Evolutionary conservation across 495 filamentous ascomycete genomes (phyloP).

Genomic region (Penicillium longicatenatum): DNA sequence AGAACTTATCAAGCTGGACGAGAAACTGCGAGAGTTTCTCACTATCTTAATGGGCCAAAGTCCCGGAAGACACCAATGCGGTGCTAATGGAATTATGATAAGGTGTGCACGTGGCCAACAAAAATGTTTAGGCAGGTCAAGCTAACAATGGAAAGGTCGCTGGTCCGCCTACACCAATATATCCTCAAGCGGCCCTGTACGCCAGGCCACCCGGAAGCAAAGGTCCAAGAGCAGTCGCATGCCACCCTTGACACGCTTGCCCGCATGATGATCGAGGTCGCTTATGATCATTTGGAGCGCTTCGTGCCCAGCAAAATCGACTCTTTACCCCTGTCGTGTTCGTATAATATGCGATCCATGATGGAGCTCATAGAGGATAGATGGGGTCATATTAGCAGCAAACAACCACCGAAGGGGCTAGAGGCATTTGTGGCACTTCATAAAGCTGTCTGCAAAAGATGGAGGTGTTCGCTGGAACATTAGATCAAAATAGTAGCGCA

Average conservation of each 20-base stretch:
- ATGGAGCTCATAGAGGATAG: slow-evolving; percentile 4
- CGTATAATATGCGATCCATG: slow-evolving; percentile 12
- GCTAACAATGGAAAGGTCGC: background rate
- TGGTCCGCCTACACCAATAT: slow-evolving; percentile 6
- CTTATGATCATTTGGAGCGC: slow-evolving; percentile 2
- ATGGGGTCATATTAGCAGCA: background rate
- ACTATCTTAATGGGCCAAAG: slow-evolving; percentile 4
- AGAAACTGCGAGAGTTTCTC: background rate
- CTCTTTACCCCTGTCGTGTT: slow-evolving; percentile 2
- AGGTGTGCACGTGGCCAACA: background rate
- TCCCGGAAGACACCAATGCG: slow-evolving; percentile 1
- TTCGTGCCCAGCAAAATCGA: slow-evolving; percentile 2
- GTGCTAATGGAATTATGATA: slow-evolving; percentile 7
- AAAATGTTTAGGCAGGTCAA: background rate
- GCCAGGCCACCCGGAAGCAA: background rate
- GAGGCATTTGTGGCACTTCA: slow-evolving; percentile 3
- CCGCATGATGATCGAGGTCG: slow-evolving; percentile 9
- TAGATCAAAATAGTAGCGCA: background rate
- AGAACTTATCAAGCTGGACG: slow-evolving; percentile 5
- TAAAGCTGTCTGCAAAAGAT: slow-evolving; percentile 2
- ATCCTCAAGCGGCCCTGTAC: background rate
- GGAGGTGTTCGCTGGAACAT: background rate
- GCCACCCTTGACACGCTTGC: slow-evolving; percentile 4
- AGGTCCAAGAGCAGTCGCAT: slow-evolving; percentile 1
- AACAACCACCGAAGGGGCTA: background rate